A percentile compares a stretch with the other conserved stretches of the same genome.
phyloP scores from a whole-genome alignment of 2,329 filamentous ascomycete genomes.

The Talaromyces pinophilus region DNA sequence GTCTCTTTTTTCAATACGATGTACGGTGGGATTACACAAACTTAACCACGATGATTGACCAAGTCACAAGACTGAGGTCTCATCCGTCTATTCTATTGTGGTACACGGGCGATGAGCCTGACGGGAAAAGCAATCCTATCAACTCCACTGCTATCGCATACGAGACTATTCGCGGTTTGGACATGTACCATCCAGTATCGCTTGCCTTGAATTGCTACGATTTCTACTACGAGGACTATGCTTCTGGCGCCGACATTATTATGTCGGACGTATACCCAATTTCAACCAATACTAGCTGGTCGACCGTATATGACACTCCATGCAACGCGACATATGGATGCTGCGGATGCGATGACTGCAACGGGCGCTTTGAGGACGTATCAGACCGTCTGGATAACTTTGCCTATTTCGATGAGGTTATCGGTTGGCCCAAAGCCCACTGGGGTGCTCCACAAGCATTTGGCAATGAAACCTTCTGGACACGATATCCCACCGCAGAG shows the following conservation, averaged over 20 bases:
- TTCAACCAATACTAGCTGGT: conserved; percentile 57
- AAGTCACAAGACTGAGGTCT: conserved; percentile 30
- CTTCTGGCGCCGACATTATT: conserved; percentile 58
- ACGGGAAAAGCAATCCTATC: conserved; percentile 59
- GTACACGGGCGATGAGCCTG: conserved; percentile 57
- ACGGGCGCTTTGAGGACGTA: conserved; percentile 57
- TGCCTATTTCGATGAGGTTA: conserved; percentile 44
- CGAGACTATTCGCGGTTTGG: conserved; percentile 51
- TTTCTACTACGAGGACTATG: conserved; percentile 61
- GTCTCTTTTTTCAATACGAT: conserved; percentile 53
- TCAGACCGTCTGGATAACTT: conserved; percentile 47
- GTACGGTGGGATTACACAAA: conserved; percentile 48
- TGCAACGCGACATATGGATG: conserved; percentile 63
- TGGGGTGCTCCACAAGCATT: conserved; percentile 57
- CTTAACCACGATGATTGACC: conserved; percentile 36
- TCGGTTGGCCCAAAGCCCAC: conserved; percentile 45
- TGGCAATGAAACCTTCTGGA: conserved; percentile 52
- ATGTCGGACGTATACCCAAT: conserved; percentile 64
- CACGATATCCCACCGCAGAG: conserved; percentile 45
- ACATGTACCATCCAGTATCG: conserved; percentile 63
- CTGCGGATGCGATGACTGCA: conserved; percentile 65
- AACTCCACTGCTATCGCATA: conserved; percentile 49
- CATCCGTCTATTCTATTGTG: conserved; percentile 45
- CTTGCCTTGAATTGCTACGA: conserved; percentile 63
- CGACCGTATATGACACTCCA: conserved; percentile 55